Evolutionary conservation across 1,284 basidiomycete species (phyloP), one percentile per base, ranked within the genome.

Genomic region (Moniliella sp.): DNA sequence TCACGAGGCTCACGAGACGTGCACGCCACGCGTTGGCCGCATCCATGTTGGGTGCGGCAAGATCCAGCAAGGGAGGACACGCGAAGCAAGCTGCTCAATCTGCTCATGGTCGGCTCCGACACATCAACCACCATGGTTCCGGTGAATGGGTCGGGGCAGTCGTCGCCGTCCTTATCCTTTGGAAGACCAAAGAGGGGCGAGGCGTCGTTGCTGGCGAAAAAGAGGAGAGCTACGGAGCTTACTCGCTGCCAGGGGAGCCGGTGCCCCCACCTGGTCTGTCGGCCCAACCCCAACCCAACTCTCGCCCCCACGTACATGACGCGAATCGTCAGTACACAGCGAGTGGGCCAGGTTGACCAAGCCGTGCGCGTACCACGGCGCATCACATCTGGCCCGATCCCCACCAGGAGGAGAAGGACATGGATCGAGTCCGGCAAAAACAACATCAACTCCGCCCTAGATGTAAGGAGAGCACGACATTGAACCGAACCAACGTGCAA

Each of bases 1-100:
- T 78, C n/a, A 84, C 73, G 33, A 93, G 62, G 34, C 81, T 76
- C 73, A 84, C 82, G 79, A 84, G 83, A 25, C 84, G 69, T 15
- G 83, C 80, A 36, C 78, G 71, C 84, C 86, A 93, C 10, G 78
- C 73, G 53, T 93, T 93, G 25, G 80, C 66, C 7, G 83, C 66
- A 32, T 81, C 84, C 2, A 37, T 35, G 28, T 35, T 45, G 3
- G 51, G 51, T 3, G 51, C 47, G 2, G 51, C 50, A 4, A 48
- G 36, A 15, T 55, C 50, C 2, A 45, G 40, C 9, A 55, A 35
- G 27, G 43, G 42, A 36, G 52, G 52, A 55, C 41, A 9, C 50
- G 28, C 32, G 23, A 32, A 5, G 51, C 51, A 4, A 55, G 40
- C 12, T 37, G 37, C 28, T 46, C 51, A 29, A 55, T 55, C n/a